These are phyloP conservation scores for Sugiyamaella sp. DNA, from an alignment of 1,139 yeast species.

Conservation along the genomic window DNA sequence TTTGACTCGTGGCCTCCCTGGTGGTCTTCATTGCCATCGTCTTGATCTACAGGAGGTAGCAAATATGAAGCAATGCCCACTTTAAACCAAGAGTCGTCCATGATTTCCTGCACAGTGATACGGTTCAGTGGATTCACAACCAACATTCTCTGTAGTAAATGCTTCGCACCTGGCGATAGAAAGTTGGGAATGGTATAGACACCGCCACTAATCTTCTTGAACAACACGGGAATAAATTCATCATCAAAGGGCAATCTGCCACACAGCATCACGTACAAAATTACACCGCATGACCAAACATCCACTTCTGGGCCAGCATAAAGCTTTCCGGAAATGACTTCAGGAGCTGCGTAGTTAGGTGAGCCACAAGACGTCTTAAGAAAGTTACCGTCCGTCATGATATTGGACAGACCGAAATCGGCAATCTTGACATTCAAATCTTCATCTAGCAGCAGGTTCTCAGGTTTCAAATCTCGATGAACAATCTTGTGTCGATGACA, in stretches of 20 bases:
- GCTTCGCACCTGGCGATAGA: slow-evolving; percentile 84
- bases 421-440: slow-evolving; percentile 93
- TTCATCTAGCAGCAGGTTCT: slow-evolving; percentile 87
- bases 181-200: slow-evolving; percentile 92
- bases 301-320: slow-evolving; percentile 99
- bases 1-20: slow-evolving; percentile 41
- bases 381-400: slow-evolving; percentile 98
- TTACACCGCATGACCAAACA: slow-evolving; percentile 98
- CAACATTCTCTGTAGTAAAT: slow-evolving; percentile 85
- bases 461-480: slow-evolving; percentile 95
- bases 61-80: slow-evolving; percentile 81
- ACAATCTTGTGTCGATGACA: slow-evolving; percentile 98
- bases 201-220: slow-evolving; percentile 93
- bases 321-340: slow-evolving; percentile 91
- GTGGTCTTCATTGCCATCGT: slow-evolving; percentile 34
- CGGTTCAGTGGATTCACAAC: slow-evolving; percentile 96
- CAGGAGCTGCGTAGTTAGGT: slow-evolving; percentile 98
- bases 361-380: slow-evolving; percentile 96
- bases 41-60: slow-evolving; percentile 57
- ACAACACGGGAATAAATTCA: slow-evolving; percentile 93
- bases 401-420: slow-evolving; percentile 92
- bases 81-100: slow-evolving; percentile 96
- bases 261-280: slow-evolving; percentile 93
- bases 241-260: slow-evolving; percentile 98
- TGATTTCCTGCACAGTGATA: slow-evolving; percentile 90